Evolutionary conservation across 108 stramenopile genomes (phyloP), one percentile per base, ranked within the genome.

Genomic region (Cyclotella atomus): DNA sequence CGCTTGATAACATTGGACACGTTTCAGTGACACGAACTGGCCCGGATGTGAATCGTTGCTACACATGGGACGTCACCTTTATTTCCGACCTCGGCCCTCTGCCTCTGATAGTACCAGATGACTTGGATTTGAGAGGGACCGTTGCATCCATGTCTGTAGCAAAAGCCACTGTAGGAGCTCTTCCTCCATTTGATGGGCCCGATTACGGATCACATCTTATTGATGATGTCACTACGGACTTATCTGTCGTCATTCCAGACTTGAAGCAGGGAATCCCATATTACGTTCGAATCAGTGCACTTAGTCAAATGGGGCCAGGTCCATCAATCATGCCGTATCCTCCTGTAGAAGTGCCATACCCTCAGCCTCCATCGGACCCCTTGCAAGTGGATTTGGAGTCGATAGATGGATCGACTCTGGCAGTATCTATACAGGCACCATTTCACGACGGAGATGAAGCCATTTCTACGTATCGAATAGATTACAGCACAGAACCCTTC

Each of bases 21-120:
- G 91, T 95, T 12, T 65, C 70, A 15, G 93, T 95, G 10, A 65
- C 60, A 19, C 78, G 93, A 27, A 55, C 59, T 28, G 85, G 71
- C 20, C 83, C 82, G 32, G 89, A 95, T 63, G 91, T 84, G 35
- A 89, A 88, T 64, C 73, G 75, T 5, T 91, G 93, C 61, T 91
- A 77, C 73, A 84, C 78, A 3, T 95, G 93, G 93, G 63, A 65
- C 25, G 82, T 95, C 23, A 92, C 93, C 36, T 95, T 95, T 71
- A 57, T 75, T 20, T 79, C 88, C 3, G 80, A 90, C 46, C 81
- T 92, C 36, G 90, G 87, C 6, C 76, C 84, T 55, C 57, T 91
- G 30, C 76, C 80, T 50, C 45, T 81, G 25, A 36, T 95, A 14
- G 56, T 64, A 20, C 73, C 69, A n/a, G 93, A 95, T 75, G 83